phyloP scores from a whole-genome alignment of 108 stramenopile genomes.

The Nitzschia inconspicua region DNA sequence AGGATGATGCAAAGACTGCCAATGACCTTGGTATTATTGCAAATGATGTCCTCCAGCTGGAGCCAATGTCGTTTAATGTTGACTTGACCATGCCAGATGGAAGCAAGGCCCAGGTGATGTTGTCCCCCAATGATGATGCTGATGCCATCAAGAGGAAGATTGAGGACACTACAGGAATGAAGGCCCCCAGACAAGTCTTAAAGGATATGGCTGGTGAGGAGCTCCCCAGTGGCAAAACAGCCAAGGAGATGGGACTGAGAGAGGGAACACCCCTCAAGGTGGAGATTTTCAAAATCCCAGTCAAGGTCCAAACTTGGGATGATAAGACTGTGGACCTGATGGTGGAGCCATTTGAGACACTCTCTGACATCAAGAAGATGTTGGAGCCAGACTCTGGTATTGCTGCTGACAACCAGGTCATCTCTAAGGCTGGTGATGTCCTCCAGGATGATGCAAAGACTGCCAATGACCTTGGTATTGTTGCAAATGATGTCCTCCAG shows the following conservation, averaged over 20 bases:
- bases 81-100: slow-evolving; percentile 13
- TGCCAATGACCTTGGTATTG: slow-evolving; percentile 7
- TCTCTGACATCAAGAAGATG: slow-evolving; percentile 14
- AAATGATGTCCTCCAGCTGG: slow-evolving; percentile 11
- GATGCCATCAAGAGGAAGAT: slow-evolving; percentile 16
- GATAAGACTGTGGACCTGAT: not conserved
- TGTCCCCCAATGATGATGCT: not conserved
- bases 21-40: slow-evolving; percentile 10
- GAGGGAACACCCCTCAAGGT: slow-evolving; percentile 13
- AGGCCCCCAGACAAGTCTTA: slow-evolving; percentile 9
- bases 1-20: not conserved
- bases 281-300: slow-evolving; percentile 14
- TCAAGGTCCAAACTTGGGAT: slow-evolving; percentile 15
- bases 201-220: slow-evolving; percentile 9
- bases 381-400: slow-evolving; percentile 22
- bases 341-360: slow-evolving; percentile 9
- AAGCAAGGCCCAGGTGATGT: not conserved
- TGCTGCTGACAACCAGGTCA: slow-evolving; percentile 9
- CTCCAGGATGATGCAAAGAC: slow-evolving; percentile 6
- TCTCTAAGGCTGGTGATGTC: slow-evolving; percentile 1
- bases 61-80: slow-evolving; percentile 4
- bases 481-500: slow-evolving; percentile 2
- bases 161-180: slow-evolving; percentile 9
- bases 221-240: slow-evolving; percentile 1
- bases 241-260: slow-evolving; percentile 15